These are phyloP conservation scores for Daedalea quercina DNA, from an alignment of 768 basidiomycete genomes.

Conservation along the genomic window DNA sequence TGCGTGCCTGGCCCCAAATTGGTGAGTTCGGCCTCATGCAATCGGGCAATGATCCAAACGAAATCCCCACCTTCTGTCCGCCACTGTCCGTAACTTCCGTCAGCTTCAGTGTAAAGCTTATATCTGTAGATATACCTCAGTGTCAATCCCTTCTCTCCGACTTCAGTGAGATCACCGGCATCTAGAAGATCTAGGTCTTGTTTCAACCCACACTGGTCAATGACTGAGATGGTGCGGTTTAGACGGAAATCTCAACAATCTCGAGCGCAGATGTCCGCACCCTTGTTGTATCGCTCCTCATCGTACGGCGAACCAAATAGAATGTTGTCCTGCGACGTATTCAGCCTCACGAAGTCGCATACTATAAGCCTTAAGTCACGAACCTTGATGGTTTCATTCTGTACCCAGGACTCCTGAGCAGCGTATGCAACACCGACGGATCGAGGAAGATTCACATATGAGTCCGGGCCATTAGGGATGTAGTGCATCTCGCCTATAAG, in stretches of 20 bases:
- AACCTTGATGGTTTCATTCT: constrained; percentile 67
- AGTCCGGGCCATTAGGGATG: constrained; percentile 38
- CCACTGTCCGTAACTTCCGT: constrained; percentile 20
- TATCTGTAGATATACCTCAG: constrained; percentile 21
- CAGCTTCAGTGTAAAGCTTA: no score
- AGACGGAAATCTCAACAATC: no score
- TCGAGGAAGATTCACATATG: constrained; percentile 68
- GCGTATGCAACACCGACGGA: constrained; percentile 67
- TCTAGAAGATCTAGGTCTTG: constrained; percentile 41
- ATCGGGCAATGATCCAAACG: not conserved
- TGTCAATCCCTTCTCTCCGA: constrained; percentile 52
- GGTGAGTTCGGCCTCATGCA: not conserved
- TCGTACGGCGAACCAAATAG: constrained; percentile 23
- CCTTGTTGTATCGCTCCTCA: constrained; percentile 35
- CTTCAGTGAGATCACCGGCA: constrained; percentile 47
- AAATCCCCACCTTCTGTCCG: constrained; percentile 33
- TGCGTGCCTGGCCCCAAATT: constrained; percentile 24
- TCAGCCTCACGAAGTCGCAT: no score
- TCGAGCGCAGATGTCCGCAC: constrained; percentile 10
- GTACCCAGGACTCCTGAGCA: constrained; percentile 83
- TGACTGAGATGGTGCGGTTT: constrained; percentile 16
- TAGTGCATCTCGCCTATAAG: constrained; percentile 59
- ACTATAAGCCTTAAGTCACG: no score
- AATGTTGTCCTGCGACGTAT: constrained; percentile 19
- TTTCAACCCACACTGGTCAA: constrained; percentile 33